phyloP scores from a whole-genome alignment of 129 eudicot genomes.

The Centaurea solstitialis region DNA sequence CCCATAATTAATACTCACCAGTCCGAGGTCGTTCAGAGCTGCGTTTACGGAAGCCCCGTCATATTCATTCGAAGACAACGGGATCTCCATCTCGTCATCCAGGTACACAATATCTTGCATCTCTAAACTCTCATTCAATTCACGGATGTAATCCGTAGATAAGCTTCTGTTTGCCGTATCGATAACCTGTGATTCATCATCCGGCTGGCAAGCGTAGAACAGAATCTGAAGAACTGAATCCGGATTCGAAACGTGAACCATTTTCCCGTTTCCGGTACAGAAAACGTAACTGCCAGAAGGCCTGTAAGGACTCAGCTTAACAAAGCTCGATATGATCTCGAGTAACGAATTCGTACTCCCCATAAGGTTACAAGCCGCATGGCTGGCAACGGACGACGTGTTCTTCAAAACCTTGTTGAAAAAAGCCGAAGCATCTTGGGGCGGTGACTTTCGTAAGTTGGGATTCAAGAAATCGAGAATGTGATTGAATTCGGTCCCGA shows the following conservation, averaged over 20 bases:
- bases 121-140: conserved; percentile 42
- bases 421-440: conserved; percentile 48
- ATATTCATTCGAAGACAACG: conserved; percentile 45
- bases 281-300: conserved; percentile 77
- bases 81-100: conserved; percentile 47
- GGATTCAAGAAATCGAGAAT: conserved; percentile 60
- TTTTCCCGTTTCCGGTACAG: conserved; percentile 60
- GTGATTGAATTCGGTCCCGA: conserved; percentile 31
- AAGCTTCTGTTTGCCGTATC: conserved; percentile 46
- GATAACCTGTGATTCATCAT: conserved; percentile 35
- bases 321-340: conserved; percentile 55
- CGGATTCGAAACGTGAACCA: conserved; percentile 53
- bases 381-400: conserved; percentile 55
- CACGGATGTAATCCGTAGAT: conserved; percentile 44
- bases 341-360: conserved; percentile 69
- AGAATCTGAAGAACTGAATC: conserved; percentile 72
- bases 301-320: conserved; percentile 85
- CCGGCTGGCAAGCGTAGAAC: conserved; percentile 58
- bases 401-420: conserved; percentile 54
- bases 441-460: conserved; percentile 40
- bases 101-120: conserved; percentile 71
- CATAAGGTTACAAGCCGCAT: conserved; percentile 71
- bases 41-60: conserved; percentile 36
- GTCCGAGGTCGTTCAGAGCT: conserved; percentile 66
- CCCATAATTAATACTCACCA: conserved; percentile 48